Conservation (phyloP, 176 grass and related monocot genomes). For the Carex kokanica region DNA sequence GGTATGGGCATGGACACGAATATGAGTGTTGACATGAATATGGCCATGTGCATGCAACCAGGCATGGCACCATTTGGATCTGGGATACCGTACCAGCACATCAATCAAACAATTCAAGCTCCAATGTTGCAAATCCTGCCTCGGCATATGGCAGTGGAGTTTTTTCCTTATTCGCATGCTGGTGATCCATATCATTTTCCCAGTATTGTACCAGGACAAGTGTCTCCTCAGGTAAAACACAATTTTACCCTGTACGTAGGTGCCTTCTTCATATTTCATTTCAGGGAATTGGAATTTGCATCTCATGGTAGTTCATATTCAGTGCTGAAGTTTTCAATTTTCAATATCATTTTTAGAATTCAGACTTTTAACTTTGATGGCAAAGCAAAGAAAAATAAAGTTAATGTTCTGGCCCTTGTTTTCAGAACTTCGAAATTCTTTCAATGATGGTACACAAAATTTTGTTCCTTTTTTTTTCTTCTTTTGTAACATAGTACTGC, state of each 20-base stretch:
- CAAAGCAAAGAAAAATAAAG: not conserved
- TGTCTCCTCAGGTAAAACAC: constrained; percentile 24
- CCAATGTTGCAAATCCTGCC: constrained; percentile 4
- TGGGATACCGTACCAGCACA: not conserved
- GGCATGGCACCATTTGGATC: not conserved
- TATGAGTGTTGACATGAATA: not conserved
- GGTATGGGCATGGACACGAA: not conserved
- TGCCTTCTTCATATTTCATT: not conserved
- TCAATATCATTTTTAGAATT: not conserved
- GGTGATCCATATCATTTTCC: constrained; percentile 20
- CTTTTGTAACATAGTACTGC: not conserved
- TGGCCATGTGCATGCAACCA: not conserved
- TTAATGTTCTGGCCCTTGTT: constrained; percentile 6
- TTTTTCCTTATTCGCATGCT: constrained; percentile 3
- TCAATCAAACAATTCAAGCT: not conserved
- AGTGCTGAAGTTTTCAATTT: not conserved
- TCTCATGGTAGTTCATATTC: no score
- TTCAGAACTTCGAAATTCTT: not conserved
- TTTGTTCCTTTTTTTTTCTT: not conserved
- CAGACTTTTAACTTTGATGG: not conserved
- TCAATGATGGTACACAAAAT: not conserved
- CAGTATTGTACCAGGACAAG: constrained; percentile 1
- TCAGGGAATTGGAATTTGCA: not conserved
- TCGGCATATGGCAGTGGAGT: not conserved
- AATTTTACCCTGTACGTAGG: not conserved